Base-by-base conservation (phyloP, 768 basidiomycete species). In the Chalciporus chontae region DNA sequence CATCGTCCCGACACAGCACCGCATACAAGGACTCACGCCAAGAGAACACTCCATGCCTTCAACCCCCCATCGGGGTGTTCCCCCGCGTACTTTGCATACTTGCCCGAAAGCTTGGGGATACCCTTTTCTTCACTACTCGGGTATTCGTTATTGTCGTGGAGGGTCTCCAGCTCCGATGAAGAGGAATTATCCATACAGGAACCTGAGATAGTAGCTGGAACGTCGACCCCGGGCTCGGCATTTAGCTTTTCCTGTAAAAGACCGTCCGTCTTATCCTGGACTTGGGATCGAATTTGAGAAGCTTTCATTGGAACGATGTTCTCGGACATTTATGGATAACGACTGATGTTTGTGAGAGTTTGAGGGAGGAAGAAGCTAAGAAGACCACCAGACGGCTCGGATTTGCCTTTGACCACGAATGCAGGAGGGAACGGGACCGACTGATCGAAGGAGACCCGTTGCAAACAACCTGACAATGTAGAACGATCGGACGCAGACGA, bases 21-120 rank as follows among this genome's bases (percentile, higher is more conserved):
- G 17, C n/a, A 13, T 8, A 23, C 3, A 3, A 3, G 29, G 23
- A 58, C 67, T 42, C 9, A 66, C 67, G 43, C 65, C 43, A 67
- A 8, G 4, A 69, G 50, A 21, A 69, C 65, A 0, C 55, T 58
- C 67, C 66, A 69, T 3, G 66, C 66, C 21, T 64, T 67, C 18
- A 63, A 17, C 10, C 66, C 66, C 2, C 65, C 66, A 45, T 67
- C 66, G 6, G 66, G 66, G 8, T 65, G 36, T 3, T 54, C 67
- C 19, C 51, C 57, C 3, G 45, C 50, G 39, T 65, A 53, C 38
- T 54, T 58, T 36, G 34, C 54, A 21, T 56, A 64, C 32, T 55
- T 63, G 8, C 44, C 55, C 0, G 47, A 24, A 11, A 45, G 34
- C 19, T 48, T 24, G 0, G 23, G 26, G 15, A 8, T 3, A 15